Percentiles rank a stretch among this genome's conserved stretches.
These are phyloP conservation scores for Neodidymelliopsis sp. DNA, from an alignment of 2,329 filamentous ascomycete genomes.

Conservation along the genomic window DNA sequence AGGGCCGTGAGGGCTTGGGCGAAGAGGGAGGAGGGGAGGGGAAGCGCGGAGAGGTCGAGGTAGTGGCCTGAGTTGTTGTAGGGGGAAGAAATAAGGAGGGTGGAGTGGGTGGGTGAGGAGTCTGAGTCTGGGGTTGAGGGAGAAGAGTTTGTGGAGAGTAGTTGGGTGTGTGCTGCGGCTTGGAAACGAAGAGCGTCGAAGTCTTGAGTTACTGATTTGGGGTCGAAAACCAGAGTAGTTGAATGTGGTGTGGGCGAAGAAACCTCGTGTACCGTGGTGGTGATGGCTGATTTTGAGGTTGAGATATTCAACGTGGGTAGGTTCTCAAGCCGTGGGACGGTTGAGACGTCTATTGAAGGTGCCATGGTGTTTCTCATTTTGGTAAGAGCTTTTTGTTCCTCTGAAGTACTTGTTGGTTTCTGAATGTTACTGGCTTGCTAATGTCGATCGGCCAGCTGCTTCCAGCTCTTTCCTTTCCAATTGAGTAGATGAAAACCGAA, in stretches of 20 bases:
- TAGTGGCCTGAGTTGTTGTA: constrained; percentile 76
- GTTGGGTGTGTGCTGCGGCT: constrained; percentile 41
- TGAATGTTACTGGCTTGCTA: neutral
- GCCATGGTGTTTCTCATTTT: constrained; percentile 9
- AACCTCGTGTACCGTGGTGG: neutral
- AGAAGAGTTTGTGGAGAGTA: constrained; percentile 6
- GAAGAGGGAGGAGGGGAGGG: constrained; percentile 71
- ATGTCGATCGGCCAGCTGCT: neutral
- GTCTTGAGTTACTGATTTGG: constrained; percentile 36
- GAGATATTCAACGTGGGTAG: neutral
- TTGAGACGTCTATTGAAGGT: neutral
- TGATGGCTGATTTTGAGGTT: neutral
- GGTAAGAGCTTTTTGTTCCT: too few species aligned
- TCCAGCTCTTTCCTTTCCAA: neutral
- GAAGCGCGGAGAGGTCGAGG: constrained; percentile 73
- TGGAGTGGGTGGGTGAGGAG: constrained; percentile 24
- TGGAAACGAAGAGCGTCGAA: constrained; percentile 45
- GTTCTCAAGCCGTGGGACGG: neutral
- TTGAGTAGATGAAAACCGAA: neutral
- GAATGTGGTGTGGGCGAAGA: neutral
- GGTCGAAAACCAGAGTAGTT: constrained; percentile 28
- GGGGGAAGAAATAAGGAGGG: constrained; percentile 72
- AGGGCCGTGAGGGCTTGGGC: constrained; percentile 74
- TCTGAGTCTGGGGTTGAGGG: neutral
- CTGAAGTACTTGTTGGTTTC: neutral